Conservation (phyloP, 208 protist genomes). For the Trypanosomatidae sp. region DNA sequence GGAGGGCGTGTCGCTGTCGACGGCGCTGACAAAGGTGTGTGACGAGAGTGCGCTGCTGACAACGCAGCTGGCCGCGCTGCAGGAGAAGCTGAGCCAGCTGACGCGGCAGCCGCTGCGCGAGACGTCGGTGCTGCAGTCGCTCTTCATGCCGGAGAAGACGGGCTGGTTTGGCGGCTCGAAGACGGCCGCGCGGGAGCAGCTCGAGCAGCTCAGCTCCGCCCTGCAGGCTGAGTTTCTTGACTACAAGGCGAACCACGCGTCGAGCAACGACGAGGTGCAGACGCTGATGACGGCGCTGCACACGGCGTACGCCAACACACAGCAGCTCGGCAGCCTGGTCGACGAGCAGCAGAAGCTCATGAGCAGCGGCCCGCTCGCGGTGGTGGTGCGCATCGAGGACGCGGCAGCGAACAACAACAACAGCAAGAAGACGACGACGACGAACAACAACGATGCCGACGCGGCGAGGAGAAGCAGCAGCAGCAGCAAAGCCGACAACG, state of each 20-base stretch:
- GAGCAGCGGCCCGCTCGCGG: slow-evolving; percentile 18
- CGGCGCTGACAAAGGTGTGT: slow-evolving; percentile 51
- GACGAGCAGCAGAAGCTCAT: slow-evolving; percentile 53
- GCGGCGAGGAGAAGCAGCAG: too few species aligned
- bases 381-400: slow-evolving; percentile 22
- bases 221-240: slow-evolving; percentile 63
- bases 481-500: slow-evolving; percentile 18
- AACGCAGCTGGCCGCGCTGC: slow-evolving; percentile 9
- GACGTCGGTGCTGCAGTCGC: slow-evolving; percentile 40
- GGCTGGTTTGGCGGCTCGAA: slow-evolving; percentile 75
- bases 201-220: slow-evolving; percentile 39
- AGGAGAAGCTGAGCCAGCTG: slow-evolving; percentile 29
- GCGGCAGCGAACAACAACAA: slow-evolving; percentile 9
- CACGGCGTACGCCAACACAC: slow-evolving; percentile 32
- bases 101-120: slow-evolving; percentile 14
- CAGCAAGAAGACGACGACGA: too few species aligned
- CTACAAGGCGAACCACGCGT: slow-evolving; percentile 56
- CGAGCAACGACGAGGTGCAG: slow-evolving; percentile 74
- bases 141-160: slow-evolving; percentile 70
- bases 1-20: slow-evolving; percentile 41
- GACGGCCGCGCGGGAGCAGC: slow-evolving; percentile 33
- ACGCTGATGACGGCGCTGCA: slow-evolving; percentile 49
- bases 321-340: slow-evolving; percentile 35
- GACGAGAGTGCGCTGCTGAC: slow-evolving; percentile 68
- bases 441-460: too few species aligned